A percentile compares a stretch with the other conserved stretches of the same genome.
phyloP scores from a whole-genome alignment of 805 yeast genomes.

The Nakazawaea molendinolei region DNA sequence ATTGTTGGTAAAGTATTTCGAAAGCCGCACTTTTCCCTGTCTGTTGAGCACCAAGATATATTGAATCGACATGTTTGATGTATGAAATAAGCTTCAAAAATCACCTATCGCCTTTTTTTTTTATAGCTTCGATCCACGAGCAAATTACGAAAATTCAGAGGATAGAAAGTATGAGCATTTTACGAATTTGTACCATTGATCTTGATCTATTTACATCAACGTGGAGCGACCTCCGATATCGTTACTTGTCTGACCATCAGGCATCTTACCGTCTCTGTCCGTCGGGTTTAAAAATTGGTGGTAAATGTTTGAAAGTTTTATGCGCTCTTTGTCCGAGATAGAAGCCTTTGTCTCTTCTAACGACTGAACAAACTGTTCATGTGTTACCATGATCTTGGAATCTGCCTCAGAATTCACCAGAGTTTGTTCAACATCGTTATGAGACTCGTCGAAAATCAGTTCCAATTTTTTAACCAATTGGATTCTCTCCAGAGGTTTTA shows the following conservation, averaged over 20 bases:
- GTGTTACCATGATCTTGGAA: conserved; percentile 32
- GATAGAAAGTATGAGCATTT: too few species aligned
- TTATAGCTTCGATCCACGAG: not conserved
- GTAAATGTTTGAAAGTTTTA: conserved; percentile 59
- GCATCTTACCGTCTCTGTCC: conserved; percentile 77
- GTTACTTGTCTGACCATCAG: conserved; percentile 71
- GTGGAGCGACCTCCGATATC: conserved; percentile 85
- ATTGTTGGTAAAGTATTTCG: conserved; percentile 56
- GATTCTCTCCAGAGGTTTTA: conserved; percentile 34
- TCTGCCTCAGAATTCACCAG: conserved; percentile 8
- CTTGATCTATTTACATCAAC: conserved; percentile 52
- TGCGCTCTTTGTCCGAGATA: conserved; percentile 66
- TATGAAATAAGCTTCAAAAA: not conserved
- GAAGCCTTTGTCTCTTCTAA: conserved; percentile 81
- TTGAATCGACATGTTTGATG: conserved; percentile 61
- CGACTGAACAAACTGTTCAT: conserved; percentile 54
- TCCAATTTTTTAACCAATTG: conserved; percentile 36
- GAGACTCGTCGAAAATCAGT: conserved; percentile 23
- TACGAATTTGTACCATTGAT: too few species aligned
- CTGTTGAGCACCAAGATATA: conserved; percentile 79
- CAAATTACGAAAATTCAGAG: too few species aligned
- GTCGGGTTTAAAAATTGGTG: conserved; percentile 60
- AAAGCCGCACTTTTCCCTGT: conserved; percentile 87
- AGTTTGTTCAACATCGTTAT: conserved; percentile 6
- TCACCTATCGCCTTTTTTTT: too few species aligned